Evolutionary conservation across 176 grass and related monocot genomes (phyloP).

Genomic region (Metroxylon sagu): DNA sequence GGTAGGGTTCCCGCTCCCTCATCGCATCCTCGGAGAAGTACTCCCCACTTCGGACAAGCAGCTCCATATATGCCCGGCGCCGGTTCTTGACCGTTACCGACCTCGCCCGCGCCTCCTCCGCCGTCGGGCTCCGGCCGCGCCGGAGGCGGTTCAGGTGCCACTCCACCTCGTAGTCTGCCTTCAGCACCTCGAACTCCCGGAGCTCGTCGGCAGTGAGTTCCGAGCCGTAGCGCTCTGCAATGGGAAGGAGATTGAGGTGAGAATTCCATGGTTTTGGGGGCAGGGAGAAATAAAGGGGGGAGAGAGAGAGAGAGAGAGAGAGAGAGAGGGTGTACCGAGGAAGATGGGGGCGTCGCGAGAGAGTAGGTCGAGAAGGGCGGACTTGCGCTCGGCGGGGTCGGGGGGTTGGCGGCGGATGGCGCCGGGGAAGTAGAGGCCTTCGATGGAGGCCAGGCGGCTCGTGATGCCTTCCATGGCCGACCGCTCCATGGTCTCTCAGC

Average conservation of each 20-base stretch:
- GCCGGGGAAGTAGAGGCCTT: slow-evolving; percentile 77
- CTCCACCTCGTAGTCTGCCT: slow-evolving; percentile 58
- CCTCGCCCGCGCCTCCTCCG: slow-evolving; percentile 16
- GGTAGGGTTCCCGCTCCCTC: slow-evolving; percentile 83
- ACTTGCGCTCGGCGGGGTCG: slow-evolving; percentile 20
- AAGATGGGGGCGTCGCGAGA: slow-evolving; percentile 76
- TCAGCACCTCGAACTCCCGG: slow-evolving; percentile 52
- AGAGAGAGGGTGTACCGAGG: slow-evolving; percentile 30
- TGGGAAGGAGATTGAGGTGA: not conserved
- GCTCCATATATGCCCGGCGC: slow-evolving; percentile 65
- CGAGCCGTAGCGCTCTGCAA: slow-evolving; percentile 61
- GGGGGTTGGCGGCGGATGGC: slow-evolving; percentile 30
- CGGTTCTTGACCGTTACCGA: slow-evolving; percentile 54
- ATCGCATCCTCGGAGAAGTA: slow-evolving; percentile 96
- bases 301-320: not conserved
- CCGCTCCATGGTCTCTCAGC: slow-evolving; percentile 32
- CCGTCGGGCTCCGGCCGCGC: not conserved
- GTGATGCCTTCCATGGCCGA: slow-evolving; percentile 65
- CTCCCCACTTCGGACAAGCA: slow-evolving; percentile 45
- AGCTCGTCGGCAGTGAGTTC: slow-evolving; percentile 39
- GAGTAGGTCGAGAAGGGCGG: slow-evolving; percentile 53
- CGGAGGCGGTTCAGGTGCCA: slow-evolving; percentile 72
- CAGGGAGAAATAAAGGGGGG: not conserved
- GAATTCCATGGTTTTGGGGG: not conserved
- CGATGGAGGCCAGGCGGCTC: slow-evolving; percentile 56